Evolutionary conservation across 2,329 filamentous ascomycete species (phyloP), one percentile per base, ranked within the genome.

Genomic region (Rhynchosporium secalis): DNA sequence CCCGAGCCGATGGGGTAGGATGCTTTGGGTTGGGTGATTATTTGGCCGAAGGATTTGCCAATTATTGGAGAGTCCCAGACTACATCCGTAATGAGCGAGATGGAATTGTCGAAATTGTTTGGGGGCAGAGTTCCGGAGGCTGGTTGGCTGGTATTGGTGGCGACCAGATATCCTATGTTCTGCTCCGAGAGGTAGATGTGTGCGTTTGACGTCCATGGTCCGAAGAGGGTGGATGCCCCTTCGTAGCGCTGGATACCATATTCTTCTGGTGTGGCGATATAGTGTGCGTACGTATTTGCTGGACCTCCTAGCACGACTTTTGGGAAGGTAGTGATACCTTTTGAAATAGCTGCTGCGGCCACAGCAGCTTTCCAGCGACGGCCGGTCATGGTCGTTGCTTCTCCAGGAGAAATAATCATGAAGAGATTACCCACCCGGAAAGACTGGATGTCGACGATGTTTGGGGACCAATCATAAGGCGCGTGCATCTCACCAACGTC

Each of bases 361-460:
- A 73, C 66, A 0, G 90, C 86, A 13, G 84, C 81, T 72, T 88
- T 90, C 93, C 93, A 97, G 36, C 93, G 84, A 20, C 93, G 84
- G 0, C 93, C 93, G 1, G 91, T 85, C 94, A 97, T 98, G 5
- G 93, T 96, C 0, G 90, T 95, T 1, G 90, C 91, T 76, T 97
- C 94, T 43, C 91, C 91, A 0, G 92, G 89, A 28, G 88, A 89
- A 31, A 96, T 84, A 65, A 97, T 86, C 66, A 96, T 88, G 65
- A 96, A 81, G 8, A 97, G 78, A 72, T 95, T 90, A 0, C 94
- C 94, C 0, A 95, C 88, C 8, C 93, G 89, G 38, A 97, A 81
- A 45, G 89, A 81, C 72, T 97, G 93, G 9, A 97, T 83, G 72
- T 97, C 92, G 49, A 96, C 91, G 58, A 97, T 88, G 68, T 96